Conservation (phyloP, 2,329 filamentous ascomycete species). For the Aaosphaeria pasadenensis region DNA sequence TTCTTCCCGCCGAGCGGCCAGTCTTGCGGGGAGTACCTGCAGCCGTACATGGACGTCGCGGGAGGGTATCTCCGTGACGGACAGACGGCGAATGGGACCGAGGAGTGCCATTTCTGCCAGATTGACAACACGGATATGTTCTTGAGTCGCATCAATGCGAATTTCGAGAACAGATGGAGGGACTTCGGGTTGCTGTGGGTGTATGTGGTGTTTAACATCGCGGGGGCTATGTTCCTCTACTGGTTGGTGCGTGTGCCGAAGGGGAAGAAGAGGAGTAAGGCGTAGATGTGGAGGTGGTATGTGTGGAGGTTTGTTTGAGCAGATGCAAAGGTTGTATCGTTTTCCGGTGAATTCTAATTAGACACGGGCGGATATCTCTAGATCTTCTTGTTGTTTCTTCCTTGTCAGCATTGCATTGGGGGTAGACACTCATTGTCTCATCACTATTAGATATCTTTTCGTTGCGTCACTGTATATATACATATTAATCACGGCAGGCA, state of each 20-base stretch:
- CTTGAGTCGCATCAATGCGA: conserved; percentile 33
- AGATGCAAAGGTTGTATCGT: no score
- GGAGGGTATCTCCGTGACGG: conserved; percentile 45
- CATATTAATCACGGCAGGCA: no score
- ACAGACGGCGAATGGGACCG: conserved; percentile 12
- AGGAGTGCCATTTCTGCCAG: conserved; percentile 35
- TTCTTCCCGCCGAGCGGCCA: conserved; percentile 38
- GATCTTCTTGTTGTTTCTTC: no score
- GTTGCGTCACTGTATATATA: no score
- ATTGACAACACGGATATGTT: conserved; percentile 34
- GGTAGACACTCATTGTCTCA: no score
- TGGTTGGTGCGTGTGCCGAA: conserved; percentile 49
- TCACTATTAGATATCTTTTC: no score
- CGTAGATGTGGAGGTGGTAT: background rate
- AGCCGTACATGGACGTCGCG: conserved; percentile 34
- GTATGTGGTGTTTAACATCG: conserved; percentile 47
- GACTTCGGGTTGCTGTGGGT: conserved; percentile 50
- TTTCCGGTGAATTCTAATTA: no score
- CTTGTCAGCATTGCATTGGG: no score
- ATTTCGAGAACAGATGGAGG: conserved; percentile 42
- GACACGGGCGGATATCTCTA: no score
- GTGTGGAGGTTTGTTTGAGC: no score
- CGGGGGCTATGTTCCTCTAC: conserved; percentile 45
- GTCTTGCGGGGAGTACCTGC: conserved; percentile 46
- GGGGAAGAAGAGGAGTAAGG: conserved; percentile 26